Conservation (phyloP, 352 stramenopile genomes). For the Phytopythium aichiense region DNA sequence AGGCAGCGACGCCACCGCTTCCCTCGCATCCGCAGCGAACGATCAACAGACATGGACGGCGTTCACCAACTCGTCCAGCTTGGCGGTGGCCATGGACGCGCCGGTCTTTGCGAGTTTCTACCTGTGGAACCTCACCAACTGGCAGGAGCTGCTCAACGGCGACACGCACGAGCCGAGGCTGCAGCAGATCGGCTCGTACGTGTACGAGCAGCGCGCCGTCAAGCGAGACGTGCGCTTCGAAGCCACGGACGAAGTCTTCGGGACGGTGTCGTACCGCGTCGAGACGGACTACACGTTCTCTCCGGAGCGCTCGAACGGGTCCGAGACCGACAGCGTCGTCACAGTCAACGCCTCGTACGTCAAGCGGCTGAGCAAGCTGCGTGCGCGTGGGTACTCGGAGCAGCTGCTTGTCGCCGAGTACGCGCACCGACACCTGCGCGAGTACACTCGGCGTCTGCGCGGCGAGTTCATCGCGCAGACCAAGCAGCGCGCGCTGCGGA, state of each 20-base stretch:
- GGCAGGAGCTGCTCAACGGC: slow-evolving; percentile 27
- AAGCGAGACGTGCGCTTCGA: slow-evolving; percentile 51
- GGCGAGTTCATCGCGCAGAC: slow-evolving; percentile 51
- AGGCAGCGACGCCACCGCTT: too few relatives aligned
- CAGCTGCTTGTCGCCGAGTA: slow-evolving; percentile 56
- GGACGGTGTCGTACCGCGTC: slow-evolving; percentile 50
- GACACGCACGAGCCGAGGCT: slow-evolving; percentile 19
- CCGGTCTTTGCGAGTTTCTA: slow-evolving; percentile 57
- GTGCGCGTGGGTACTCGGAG: slow-evolving; percentile 40
- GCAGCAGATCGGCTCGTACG: slow-evolving; percentile 58
- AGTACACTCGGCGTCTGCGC: slow-evolving; percentile 38
- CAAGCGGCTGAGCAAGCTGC: slow-evolving; percentile 43
- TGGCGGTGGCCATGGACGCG: slow-evolving; percentile 45
- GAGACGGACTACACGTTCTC: slow-evolving; percentile 39
- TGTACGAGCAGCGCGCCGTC: slow-evolving; percentile 53
- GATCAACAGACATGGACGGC: slow-evolving; percentile 6
- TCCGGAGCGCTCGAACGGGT: slow-evolving; percentile 53
- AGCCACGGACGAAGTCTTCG: slow-evolving; percentile 16
- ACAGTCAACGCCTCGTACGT: slow-evolving; percentile 62
- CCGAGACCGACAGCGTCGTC: slow-evolving; percentile 44
- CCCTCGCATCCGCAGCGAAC: neutral
- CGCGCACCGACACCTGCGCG: slow-evolving; percentile 40
- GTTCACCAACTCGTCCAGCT: slow-evolving; percentile 23
- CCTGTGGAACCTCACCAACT: slow-evolving; percentile 72
- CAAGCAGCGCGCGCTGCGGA: slow-evolving; percentile 47